Evolutionary conservation across 1,139 yeast genomes (phyloP), one percentile per base, ranked within the genome.

Genomic region (Magnusiomyces tetraspermus): DNA sequence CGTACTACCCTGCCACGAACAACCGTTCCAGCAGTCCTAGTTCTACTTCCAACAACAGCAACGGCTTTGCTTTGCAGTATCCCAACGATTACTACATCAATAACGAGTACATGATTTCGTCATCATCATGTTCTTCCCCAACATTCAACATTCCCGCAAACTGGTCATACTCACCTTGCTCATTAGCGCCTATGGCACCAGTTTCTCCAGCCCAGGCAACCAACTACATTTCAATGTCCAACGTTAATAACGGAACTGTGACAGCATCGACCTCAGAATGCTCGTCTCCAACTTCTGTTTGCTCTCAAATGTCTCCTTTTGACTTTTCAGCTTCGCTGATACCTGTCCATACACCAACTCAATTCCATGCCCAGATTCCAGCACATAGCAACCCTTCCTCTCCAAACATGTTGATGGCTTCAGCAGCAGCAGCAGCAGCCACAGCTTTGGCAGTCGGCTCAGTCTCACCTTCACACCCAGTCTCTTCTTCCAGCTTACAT

Each of bases 391-490:
- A 38, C n/a, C 38, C 38, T 15, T 17, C 10, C 17, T 33, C 38
- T 33, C 38, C 38, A 6, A 33, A 15, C 17, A 4, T 33, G 17
- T 4, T 15, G 38, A 33, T 33, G 10, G 38, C 48, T 4, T 28
- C 48, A 31, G 38, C 40, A 19, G 43, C 49, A 3, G 42, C 49
- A 22, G 42, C 49, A 2, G 42, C 41, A 11, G 42, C 49, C 5
- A 23, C 49, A 2, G 49, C 49, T 36, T 24, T 46, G 15, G 21
- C 30, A 23, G 22, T 24, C 24, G 45, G 45, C 30, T 45, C 40
- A 3, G 22, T 17, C 37, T 46, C 49, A 36, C 22, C 42, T 3
- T 13, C 43, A 4, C 19, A 36, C 19, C n/a, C n/a, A 3, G 8
- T 23, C 10, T 26, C 31, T 10, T 17, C n/a, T n/a, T n/a, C n/a